Conservation (phyloP, 345 rosid genomes). For the Arabis alpina region DNA sequence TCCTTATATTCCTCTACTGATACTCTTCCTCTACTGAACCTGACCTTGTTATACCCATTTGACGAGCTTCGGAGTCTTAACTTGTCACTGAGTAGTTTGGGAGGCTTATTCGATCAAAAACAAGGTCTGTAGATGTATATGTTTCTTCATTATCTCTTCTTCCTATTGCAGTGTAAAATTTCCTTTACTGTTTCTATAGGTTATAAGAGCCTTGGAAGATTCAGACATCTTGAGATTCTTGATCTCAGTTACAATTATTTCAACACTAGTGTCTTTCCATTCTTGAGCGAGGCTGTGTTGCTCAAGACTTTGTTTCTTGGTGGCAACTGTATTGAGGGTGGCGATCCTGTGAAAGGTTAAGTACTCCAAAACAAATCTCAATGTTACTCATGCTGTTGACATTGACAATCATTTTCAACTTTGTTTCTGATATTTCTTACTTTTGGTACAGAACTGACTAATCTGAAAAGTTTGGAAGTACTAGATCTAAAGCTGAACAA, state of each 20-base stretch:
- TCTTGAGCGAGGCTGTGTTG: background rate
- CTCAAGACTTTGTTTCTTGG: conserved; percentile 31
- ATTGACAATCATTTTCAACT: background rate
- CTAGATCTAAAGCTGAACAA: conserved; percentile 23
- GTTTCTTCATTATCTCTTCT: background rate
- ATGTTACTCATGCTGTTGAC: background rate
- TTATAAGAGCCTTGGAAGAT: background rate
- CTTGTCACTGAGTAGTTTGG: background rate
- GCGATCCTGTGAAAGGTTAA: conserved; percentile 12
- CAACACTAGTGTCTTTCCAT: background rate
- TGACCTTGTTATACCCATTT: conserved; percentile 28
- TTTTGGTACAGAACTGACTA: conserved; percentile 11
- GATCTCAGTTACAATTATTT: conserved; percentile 10
- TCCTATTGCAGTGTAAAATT: background rate
- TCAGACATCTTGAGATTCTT: conserved; percentile 21
- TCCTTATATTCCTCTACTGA: background rate
- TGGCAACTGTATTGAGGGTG: conserved; percentile 2
- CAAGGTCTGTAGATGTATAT: conserved; percentile 2
- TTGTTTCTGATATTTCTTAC: conserved; percentile 8
- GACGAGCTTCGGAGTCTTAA: conserved; percentile 20
- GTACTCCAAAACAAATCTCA: background rate
- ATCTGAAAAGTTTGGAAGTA: conserved; percentile 31
- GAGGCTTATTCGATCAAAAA: conserved; percentile 9
- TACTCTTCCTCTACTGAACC: conserved; percentile 10
- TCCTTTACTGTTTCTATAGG: conserved; percentile 11